Conservation (phyloP, 1,284 basidiomycete genomes). For the Ustilago trichophora region DNA sequence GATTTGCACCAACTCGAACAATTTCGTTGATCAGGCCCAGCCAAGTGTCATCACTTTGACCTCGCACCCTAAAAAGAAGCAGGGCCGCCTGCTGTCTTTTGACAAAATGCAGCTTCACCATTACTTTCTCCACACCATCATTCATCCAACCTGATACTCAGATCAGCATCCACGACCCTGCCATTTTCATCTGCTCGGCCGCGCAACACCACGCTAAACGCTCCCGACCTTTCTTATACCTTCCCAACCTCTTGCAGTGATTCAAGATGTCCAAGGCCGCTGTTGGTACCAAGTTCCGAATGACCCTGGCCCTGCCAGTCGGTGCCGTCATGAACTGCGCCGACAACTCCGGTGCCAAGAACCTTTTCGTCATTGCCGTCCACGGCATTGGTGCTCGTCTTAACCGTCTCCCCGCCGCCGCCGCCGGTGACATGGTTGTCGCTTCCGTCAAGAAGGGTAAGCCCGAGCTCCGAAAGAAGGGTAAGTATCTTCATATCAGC, state of each 20-base stretch:
- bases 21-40: too few relatives aligned
- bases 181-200: not conserved
- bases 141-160: not conserved
- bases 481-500: constrained; percentile 70
- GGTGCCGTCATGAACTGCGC: constrained; percentile 99
- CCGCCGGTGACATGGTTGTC: constrained; percentile 99
- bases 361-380: constrained; percentile 88
- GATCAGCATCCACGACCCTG: constrained; percentile 7
- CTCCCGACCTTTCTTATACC: not conserved
- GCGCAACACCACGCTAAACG: constrained; percentile 21
- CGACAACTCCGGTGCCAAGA: constrained; percentile 99
- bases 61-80: too few relatives aligned
- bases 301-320: constrained; percentile 80
- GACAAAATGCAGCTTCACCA: too few relatives aligned
- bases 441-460: constrained; percentile 99
- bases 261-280: constrained; percentile 65
- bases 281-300: constrained; percentile 94
- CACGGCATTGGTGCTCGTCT: constrained; percentile 93
- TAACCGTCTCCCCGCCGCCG: constrained; percentile 96
- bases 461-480: constrained; percentile 99
- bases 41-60: too few relatives aligned
- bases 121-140: too few relatives aligned
- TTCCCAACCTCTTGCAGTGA: constrained; percentile 23
- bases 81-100: too few relatives aligned
- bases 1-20: too few relatives aligned